A percentile compares a stretch with the other conserved stretches of the same genome.
Conservation (phyloP, 2,329 filamentous ascomycete species). For the Penicillium sp. region DNA sequence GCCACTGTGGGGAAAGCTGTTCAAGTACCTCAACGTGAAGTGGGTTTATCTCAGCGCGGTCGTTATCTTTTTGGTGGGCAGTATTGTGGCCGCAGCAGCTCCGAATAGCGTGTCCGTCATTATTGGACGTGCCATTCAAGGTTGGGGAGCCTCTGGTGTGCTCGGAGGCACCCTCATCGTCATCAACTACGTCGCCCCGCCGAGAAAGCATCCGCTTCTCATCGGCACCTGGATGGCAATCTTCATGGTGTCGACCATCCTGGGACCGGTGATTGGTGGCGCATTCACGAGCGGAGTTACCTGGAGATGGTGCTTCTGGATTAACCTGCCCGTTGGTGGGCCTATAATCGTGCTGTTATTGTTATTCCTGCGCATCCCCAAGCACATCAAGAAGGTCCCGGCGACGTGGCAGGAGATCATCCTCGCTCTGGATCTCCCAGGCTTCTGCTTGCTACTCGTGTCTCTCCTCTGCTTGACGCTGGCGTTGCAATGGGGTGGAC, state of each 20-base stretch:
- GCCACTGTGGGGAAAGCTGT: constrained; percentile 29
- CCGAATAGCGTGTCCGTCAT: constrained; percentile 38
- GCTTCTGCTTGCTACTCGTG: constrained; percentile 36
- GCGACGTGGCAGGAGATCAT: constrained; percentile 43
- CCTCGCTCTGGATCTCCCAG: constrained; percentile 43
- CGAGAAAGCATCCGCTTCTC: constrained; percentile 55
- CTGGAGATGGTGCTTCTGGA: constrained; percentile 9
- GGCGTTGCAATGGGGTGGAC: constrained; percentile 30
- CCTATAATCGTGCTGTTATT: constrained; percentile 46
- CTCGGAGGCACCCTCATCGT: constrained; percentile 38
- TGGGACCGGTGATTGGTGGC: constrained; percentile 5
- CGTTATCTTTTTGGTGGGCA: constrained; percentile 12
- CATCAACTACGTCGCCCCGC: constrained; percentile 41
- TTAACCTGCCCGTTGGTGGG: constrained; percentile 6
- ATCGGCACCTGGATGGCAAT: constrained; percentile 56
- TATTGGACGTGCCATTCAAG: constrained; percentile 37
- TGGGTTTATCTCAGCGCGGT: constrained; percentile 14
- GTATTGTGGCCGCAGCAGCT: constrained; percentile 8
- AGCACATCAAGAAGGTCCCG: constrained; percentile 4
- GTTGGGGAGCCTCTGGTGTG: constrained; percentile 34
- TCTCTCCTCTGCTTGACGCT: constrained; percentile 28
- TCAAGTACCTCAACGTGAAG: constrained; percentile 19
- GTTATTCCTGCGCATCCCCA: constrained; percentile 34
- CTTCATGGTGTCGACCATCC: constrained; percentile 57
- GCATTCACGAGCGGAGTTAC: constrained; percentile 8